A percentile compares a stretch with the other conserved stretches of the same genome.
Conservation (phyloP, 345 rosid genomes). For the Arabidopsis suecica region DNA sequence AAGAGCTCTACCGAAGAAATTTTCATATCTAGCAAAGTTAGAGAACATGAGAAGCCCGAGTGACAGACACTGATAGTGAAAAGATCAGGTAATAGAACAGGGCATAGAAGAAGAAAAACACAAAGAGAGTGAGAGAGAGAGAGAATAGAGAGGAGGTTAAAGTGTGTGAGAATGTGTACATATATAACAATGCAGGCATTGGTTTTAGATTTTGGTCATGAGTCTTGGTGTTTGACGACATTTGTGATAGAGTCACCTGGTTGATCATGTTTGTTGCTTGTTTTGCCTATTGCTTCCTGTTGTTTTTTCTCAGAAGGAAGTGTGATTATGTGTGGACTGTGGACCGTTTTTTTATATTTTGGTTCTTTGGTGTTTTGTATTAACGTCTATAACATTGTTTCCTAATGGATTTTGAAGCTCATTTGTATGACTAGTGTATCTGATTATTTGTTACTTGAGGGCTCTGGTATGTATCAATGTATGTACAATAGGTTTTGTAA, state of each 20-base stretch:
- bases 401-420: conserved; percentile 13
- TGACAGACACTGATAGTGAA: conserved; percentile 53
- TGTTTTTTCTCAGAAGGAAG: conserved; percentile 27
- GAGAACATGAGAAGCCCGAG: conserved; percentile 77
- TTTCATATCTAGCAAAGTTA: conserved; percentile 71
- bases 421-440: background rate
- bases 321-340: conserved; percentile 32
- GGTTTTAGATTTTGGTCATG: conserved; percentile 38
- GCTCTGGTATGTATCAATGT: too few relatives aligned
- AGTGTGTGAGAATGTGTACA: conserved; percentile 34
- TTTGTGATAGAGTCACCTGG: conserved; percentile 33
- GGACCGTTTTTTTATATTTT: background rate
- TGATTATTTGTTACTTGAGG: too few relatives aligned
- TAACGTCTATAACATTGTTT: conserved; percentile 33
- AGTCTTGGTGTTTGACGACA: conserved; percentile 35
- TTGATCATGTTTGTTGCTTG: conserved; percentile 41
- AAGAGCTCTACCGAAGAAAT: conserved; percentile 50
- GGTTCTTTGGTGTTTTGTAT: conserved; percentile 14
- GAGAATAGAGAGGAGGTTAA: conserved; percentile 14
- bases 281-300: conserved; percentile 37
- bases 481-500: too few relatives aligned
- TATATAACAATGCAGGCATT: conserved; percentile 39
- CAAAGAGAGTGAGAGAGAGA: background rate
- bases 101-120: background rate
- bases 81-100: conserved; percentile 18